phyloP scores from a whole-genome alignment of 139 green algal species.

The Tetraselmis striata region DNA sequence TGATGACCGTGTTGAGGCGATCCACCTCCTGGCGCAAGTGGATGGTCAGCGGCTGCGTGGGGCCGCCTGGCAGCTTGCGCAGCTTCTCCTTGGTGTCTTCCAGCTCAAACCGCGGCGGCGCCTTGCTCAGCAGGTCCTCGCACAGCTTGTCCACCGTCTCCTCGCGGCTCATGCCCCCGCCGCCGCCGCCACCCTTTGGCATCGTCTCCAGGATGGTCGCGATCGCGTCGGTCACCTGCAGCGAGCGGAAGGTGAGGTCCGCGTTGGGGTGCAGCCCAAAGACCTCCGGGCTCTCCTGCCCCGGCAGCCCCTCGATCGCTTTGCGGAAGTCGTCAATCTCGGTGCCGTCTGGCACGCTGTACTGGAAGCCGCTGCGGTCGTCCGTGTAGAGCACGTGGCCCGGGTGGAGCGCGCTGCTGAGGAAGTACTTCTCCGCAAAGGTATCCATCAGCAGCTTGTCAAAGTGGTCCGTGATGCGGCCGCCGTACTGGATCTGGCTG shows the following conservation, averaged over 20 bases:
- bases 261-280: constrained; percentile 93
- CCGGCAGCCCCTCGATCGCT: constrained; percentile 75
- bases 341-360: constrained; percentile 62
- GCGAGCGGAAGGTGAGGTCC: constrained; percentile 86
- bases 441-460: constrained; percentile 89
- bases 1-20: constrained; percentile 73
- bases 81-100: constrained; percentile 83
- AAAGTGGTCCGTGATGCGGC: constrained; percentile 92
- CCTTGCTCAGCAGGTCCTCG: constrained; percentile 84
- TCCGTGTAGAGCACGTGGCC: constrained; percentile 57
- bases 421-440: constrained; percentile 76
- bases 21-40: constrained; percentile 90
- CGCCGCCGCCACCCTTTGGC: constrained; percentile 67
- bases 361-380: constrained; percentile 51
- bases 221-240: constrained; percentile 64
- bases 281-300: constrained; percentile 77
- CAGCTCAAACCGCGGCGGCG: constrained; percentile 73
- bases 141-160: constrained; percentile 86
- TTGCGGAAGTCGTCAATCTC: constrained; percentile 76
- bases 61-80: constrained; percentile 70
- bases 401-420: constrained; percentile 24
- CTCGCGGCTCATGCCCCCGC: constrained; percentile 65
- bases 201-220: constrained; percentile 80
- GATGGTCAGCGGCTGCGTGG: constrained; percentile 70
- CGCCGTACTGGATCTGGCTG: constrained; percentile 86